These are phyloP conservation scores for Aspergillus quadricinctus DNA, from an alignment of 2,329 filamentous ascomycete genomes.

Conservation along the genomic window DNA sequence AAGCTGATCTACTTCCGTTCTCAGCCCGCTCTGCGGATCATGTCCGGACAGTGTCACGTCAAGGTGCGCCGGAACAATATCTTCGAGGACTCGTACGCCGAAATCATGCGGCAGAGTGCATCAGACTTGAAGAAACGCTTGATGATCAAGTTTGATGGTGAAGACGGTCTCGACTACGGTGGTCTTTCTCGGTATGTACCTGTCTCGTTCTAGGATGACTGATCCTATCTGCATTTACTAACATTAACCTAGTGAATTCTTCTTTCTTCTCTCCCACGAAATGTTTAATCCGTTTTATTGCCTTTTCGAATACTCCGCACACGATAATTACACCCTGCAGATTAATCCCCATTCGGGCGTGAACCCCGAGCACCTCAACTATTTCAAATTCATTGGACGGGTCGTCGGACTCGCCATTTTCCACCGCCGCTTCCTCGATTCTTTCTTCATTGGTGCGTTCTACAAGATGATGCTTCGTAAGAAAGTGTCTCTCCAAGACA, in stretches of 20 bases:
- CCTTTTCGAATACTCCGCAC: conserved; percentile 97
- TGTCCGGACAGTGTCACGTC: conserved; percentile 95
- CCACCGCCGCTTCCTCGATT: conserved; percentile 94
- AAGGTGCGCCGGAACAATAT: conserved; percentile 96
- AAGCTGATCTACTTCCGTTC: conserved; percentile 99
- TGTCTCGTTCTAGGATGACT: background rate
- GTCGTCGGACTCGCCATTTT: conserved; percentile 97
- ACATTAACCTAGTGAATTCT: conserved; percentile 72
- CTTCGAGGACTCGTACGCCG: conserved; percentile 97
- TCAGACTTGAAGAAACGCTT: conserved; percentile 95
- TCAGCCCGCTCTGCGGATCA: conserved; percentile 89
- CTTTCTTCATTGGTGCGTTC: conserved; percentile 97
- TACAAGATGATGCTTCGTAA: conserved; percentile 99
- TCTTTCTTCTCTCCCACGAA: conserved; percentile 97
- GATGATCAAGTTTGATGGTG: conserved; percentile 99
- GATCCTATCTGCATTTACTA: background rate
- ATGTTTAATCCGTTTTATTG: conserved; percentile 99
- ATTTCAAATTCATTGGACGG: conserved; percentile 99
- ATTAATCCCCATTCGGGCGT: conserved; percentile 99
- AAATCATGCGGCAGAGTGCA: conserved; percentile 94
- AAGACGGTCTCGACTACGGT: conserved; percentile 96
- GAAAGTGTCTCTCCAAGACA: conserved; percentile 84
- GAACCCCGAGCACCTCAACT: conserved; percentile 98
- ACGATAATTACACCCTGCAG: conserved; percentile 99
- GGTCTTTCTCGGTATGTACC: conserved; percentile 70